Base-by-base conservation (phyloP, 2,329 filamentous ascomycete species). In the Talaromyces marneffei region DNA sequence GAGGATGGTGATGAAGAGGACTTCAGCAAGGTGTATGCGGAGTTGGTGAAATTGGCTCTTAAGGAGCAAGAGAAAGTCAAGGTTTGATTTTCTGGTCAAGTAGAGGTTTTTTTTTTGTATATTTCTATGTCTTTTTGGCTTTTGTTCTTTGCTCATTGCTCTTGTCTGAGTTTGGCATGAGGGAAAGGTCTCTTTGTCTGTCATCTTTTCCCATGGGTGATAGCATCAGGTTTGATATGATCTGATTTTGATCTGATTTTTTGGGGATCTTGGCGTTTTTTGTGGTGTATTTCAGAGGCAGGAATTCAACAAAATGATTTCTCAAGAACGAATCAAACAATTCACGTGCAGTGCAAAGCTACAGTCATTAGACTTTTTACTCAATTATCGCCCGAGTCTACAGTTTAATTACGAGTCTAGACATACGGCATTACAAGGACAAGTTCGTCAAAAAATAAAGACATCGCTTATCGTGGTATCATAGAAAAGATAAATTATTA, bases 31-130 rank as follows among this genome's bases (percentile, higher is more conserved):
- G 77, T 79, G 6, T 85, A 81, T 69, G 78, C 75, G 52, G 83
- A 85, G 65, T 71, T 87, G 68, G 78, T 80, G 64, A 86, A 85
- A 77, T 68, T 85, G 61, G 83, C 83, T 44, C 70, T 80, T 66
- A 86, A 86, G 78, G 82, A 86, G 71, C 76, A 75, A 54, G 79
- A 82, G 74, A 79, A 78, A 64, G 81, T 86, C 61, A 82, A 79
- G 74, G 78, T 86, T 67, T 80, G 71, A 66, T 44, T 14, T 57
- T 31, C 20, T 46, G 14, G 8, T 48, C 44, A 33, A 33, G 10
- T 57, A 33, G 53, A 35, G 52, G n/a, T 16, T n/a, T 4, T 8
- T 4, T 39, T 57, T 52, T 57, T 44, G 52, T 61, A 37, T 56
- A 18, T 50, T 37, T 39, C 46, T 25, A 27, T 39, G 25, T 39